Conservation (phyloP, 164 flowering plant species). For the Amborella trichopoda region DNA sequence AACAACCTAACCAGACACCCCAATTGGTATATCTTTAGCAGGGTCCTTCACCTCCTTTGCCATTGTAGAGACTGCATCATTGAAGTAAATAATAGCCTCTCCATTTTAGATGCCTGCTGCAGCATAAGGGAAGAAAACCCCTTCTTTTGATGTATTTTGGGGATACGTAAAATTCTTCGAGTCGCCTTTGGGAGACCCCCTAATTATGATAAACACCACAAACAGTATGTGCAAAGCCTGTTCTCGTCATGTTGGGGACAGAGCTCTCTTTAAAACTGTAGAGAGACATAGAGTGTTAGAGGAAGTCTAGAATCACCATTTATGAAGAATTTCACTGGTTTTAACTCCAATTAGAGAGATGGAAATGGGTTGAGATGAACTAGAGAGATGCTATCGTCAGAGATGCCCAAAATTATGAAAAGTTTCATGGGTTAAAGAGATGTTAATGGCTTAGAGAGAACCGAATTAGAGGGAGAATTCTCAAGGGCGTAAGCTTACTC, state of each 20-base stretch:
- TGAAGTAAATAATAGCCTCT: constrained; percentile 75
- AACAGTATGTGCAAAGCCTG: constrained; percentile 53
- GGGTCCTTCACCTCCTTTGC: constrained; percentile 84
- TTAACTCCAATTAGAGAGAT: no score
- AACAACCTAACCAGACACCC: constrained; percentile 78
- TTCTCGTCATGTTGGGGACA: constrained; percentile 56
- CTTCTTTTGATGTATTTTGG: constrained; percentile 27
- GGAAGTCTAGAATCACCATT: no score
- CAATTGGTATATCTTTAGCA: constrained; percentile 62
- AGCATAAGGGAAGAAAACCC: constrained; percentile 67
- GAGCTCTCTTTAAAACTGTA: constrained; percentile 85
- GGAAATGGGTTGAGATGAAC: no score
- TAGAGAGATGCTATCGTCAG: no score
- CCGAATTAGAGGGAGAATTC: no score
- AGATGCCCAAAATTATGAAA: no score
- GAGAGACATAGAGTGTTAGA: no score
- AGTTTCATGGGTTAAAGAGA: no score
- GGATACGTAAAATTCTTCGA: constrained; percentile 52
- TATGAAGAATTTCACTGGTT: no score
- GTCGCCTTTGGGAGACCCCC: constrained; percentile 67
- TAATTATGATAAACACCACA: constrained; percentile 54
- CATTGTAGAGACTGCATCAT: constrained; percentile 96
- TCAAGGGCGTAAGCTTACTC: no score
- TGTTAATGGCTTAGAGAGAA: no score
- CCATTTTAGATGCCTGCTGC: constrained; percentile 64